Base-by-base conservation (phyloP, 2,329 filamentous ascomycete genomes). In the Whalleya microplaca region DNA sequence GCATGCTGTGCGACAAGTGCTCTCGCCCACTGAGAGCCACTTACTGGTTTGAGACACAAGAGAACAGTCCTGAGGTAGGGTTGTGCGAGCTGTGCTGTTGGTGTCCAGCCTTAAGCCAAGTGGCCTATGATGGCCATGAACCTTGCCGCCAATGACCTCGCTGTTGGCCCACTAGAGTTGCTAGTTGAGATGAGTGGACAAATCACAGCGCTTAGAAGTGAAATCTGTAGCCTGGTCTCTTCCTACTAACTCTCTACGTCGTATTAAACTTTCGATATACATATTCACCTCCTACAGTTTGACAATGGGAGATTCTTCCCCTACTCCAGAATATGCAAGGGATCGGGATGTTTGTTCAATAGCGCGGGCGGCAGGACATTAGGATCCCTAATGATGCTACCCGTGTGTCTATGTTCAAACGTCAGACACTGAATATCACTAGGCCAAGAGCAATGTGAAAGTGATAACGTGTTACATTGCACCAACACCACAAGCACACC, bases 121-220 rank as follows among this genome's bases (percentile, higher is more conserved):
- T 62, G 65, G 57, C 32, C 32, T 37, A 37, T 37, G 32, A 37
- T 12, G 32, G 32, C 53, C 57, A 45, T 51, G 14, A 42, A 50
- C 23, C 57, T 68, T 68, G 55, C 61, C 65, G 66, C 66, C 62
- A 46, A 53, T 54, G 61, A 64, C 64, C 65, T 61, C 46, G 56
- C 53, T 52, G 49, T 43, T 27, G 48, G 56, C 61, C 61, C 62
- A 55, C 61, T 55, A 21, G 32, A 43, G 21, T 23, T 58, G 47
- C 27, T 52, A 12, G 50, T 45, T 53, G 32, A 58, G 60, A 63
- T 58, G 58, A 56, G 58, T 61, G 57, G 61, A 49, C 66, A 61
- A 69, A 69, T 65, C 64, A 66, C 51, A 60, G 47, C 45, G 52
- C 56, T 56, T 54, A 55, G 27, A 32, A 16, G 45, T 43, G 48